A percentile compares a stretch with the other conserved stretches of the same genome.
These are phyloP conservation scores for Knoxdaviesia capensis DNA, from an alignment of 2,329 filamentous ascomycete species.

Conservation along the genomic window DNA sequence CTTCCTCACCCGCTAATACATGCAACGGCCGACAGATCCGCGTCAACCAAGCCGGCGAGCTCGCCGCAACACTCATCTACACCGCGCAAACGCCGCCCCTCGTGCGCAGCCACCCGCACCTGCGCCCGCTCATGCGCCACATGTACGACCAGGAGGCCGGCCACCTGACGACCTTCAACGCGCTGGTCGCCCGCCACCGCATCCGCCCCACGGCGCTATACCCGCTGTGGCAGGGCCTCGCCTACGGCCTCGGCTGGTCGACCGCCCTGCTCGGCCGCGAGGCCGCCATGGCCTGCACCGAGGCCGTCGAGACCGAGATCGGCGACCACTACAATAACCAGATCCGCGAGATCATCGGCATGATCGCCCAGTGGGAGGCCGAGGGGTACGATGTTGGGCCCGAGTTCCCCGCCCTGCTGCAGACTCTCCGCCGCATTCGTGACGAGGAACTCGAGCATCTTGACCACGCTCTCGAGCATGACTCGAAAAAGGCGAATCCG, in stretches of 20 bases:
- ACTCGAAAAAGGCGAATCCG: conserved; percentile 73
- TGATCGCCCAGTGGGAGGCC: conserved; percentile 55
- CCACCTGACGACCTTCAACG: conserved; percentile 74
- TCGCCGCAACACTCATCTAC: conserved; percentile 94
- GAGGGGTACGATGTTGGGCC: conserved; percentile 63
- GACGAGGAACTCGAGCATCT: conserved; percentile 96
- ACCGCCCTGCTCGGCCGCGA: conserved; percentile 80
- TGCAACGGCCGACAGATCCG: conserved; percentile 36
- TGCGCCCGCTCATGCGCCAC: conserved; percentile 81
- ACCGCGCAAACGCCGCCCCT: conserved; percentile 71
- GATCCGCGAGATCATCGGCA: conserved; percentile 61
- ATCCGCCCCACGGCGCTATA: conserved; percentile 86
- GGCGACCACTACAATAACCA: conserved; percentile 91
- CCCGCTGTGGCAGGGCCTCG: conserved; percentile 67
- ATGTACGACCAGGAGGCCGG: conserved; percentile 95
- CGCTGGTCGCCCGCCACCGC: conserved; percentile 63
- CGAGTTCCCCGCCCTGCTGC: conserved; percentile 54
- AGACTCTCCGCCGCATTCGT: conserved; percentile 60
- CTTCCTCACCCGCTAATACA: neutral
- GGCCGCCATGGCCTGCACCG: conserved; percentile 95
- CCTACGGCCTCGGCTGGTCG: conserved; percentile 68
- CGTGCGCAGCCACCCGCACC: conserved; percentile 60
- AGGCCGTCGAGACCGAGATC: conserved; percentile 96
- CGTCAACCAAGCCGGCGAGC: conserved; percentile 92
- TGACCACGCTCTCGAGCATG: conserved; percentile 84